Evolutionary conservation across 1,139 yeast genomes (phyloP), one percentile per base, ranked within the genome.

Genomic region (Zhuliangozyma parablackwelliae): DNA sequence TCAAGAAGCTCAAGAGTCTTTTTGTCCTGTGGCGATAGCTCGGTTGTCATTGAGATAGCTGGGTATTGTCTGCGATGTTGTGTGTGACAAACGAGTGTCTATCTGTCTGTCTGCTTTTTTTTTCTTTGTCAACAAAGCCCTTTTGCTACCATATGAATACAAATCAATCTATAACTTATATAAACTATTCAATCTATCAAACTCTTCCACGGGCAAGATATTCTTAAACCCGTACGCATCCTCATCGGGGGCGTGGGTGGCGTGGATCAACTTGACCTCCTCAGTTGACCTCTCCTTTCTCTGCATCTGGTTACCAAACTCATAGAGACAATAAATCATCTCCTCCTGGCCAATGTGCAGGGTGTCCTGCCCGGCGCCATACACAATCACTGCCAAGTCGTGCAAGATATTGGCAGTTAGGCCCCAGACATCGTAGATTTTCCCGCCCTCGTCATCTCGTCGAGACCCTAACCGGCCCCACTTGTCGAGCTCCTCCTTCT

Each of bases 391-490:
- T 5, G 95, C 89, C 27, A 85, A 58, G 54, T 89, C 96, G 46
- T 82, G 84, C 10, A 89, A 59, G 7, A 89, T 86, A 50, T 86
- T 84, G 3, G 96, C 96, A 0, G 96, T 89, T 33, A 89, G 61
- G 0, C 97, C 96, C 97, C 96, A 89, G 3, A 89, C 86, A 49
- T 84, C 86, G 52, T 83, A 76, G 31, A 73, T 61, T 44, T 64
- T 65, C 40, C 67, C 68, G 42, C 67, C 62, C 8, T 72, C 64
- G 11, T 49, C 57, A 41, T 66, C 63, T 21, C 66, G 49, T 36
- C 75, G 50, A 11, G 71, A 57, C 2, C 77, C 77, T 28, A 59
- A 48, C 41, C 67, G 54, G 2, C 76, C 76, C 76, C 76, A 70
- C 20, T 41, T 41, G 31, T 39, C 33, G 36, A 38, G 41, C 31